These are phyloP conservation scores for Serpula lacrymans DNA, from an alignment of 768 basidiomycete genomes.

Conservation along the genomic window DNA sequence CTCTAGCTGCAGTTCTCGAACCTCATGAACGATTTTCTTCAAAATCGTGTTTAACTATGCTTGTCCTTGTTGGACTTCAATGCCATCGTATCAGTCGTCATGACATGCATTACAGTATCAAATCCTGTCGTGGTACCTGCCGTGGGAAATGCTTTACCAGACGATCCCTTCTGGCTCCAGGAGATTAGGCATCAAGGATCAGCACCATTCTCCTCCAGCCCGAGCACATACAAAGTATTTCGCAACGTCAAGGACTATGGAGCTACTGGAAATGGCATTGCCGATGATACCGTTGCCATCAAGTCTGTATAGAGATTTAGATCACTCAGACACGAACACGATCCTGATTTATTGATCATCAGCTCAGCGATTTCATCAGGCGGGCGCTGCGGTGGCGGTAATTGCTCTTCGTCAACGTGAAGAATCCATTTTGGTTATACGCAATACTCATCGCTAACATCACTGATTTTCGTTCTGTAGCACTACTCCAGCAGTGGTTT, in stretches of 20 bases:
- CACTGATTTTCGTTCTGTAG: conserved; percentile 28
- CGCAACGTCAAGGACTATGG: conserved; percentile 60
- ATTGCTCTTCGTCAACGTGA: conserved; percentile 49
- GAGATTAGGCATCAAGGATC: conserved; percentile 61
- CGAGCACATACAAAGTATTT: conserved; percentile 54
- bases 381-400: conserved; percentile 51
- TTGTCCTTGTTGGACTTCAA: too few relatives aligned
- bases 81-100: too few relatives aligned
- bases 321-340: conserved; percentile 1
- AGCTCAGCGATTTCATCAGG: conserved; percentile 58
- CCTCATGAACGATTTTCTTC: too few relatives aligned
- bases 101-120: too few relatives aligned
- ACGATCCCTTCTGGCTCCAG: conserved; percentile 65
- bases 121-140: too few relatives aligned
- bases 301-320: conserved; percentile 35
- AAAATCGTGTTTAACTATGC: too few relatives aligned
- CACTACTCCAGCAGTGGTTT: conserved; percentile 36
- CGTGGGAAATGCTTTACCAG: too few relatives aligned
- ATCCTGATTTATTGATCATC: conserved; percentile 5
- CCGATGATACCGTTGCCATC: conserved; percentile 67
- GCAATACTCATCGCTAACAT: neutral
- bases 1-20: too few relatives aligned
- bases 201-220: conserved; percentile 52
- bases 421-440: neutral
- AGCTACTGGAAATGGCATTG: conserved; percentile 49